Evolutionary conservation across 306 rosid genomes (phyloP).

Genomic region (Leucaena leucocephala): DNA sequence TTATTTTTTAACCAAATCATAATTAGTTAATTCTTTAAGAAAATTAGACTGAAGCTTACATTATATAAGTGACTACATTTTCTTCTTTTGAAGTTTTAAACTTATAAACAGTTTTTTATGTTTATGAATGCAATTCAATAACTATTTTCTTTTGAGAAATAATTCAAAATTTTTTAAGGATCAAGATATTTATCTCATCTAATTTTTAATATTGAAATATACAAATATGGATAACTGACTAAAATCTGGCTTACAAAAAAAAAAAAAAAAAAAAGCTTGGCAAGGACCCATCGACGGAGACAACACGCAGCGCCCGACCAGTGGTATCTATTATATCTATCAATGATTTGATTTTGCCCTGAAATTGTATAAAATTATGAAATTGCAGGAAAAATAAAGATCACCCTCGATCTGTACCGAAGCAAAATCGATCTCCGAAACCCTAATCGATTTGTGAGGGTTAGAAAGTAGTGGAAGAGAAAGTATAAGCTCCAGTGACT

Average conservation of each 20-base stretch:
- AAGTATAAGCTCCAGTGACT: neutral
- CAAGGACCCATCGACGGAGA: neutral
- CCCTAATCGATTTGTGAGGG: constrained; percentile 31
- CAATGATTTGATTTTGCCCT: neutral
- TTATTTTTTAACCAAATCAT: no score
- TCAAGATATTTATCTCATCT: no score
- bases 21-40: no score
- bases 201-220: neutral
- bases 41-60: no score
- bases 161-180: no score
- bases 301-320: neutral
- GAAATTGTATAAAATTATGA: neutral
- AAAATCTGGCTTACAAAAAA: neutral
- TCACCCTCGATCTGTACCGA: neutral
- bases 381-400: neutral
- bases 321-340: neutral
- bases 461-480: neutral
- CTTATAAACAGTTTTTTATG: no score
- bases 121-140: no score
- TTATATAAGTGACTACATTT: no score
- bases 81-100: no score
- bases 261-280: no score
- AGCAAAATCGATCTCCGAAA: constrained; percentile 15
- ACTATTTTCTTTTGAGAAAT: no score
- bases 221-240: no score